These are phyloP conservation scores for Leavenworthia alabamica DNA, from an alignment of 345 rosid genomes.

Conservation along the genomic window DNA sequence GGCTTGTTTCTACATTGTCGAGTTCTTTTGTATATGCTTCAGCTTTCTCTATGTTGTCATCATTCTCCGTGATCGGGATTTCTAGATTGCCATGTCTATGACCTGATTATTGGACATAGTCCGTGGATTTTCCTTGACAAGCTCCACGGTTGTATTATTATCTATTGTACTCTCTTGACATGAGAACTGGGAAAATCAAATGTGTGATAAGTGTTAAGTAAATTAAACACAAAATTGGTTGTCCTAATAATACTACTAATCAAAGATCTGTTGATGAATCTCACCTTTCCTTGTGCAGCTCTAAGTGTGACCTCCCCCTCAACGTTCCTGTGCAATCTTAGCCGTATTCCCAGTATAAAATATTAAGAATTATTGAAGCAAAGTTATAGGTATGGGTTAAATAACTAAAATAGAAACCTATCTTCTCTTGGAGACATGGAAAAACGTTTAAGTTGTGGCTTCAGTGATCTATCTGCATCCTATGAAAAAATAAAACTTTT, in stretches of 20 bases:
- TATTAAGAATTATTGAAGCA: background rate
- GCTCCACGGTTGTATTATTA: slow-evolving; percentile 20
- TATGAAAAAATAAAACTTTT: slow-evolving; percentile 18
- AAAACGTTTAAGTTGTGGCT: slow-evolving; percentile 48
- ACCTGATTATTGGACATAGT: slow-evolving; percentile 29
- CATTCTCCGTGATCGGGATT: slow-evolving; percentile 38
- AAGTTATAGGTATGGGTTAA: background rate
- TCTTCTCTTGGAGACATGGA: slow-evolving; percentile 51
- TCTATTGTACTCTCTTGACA: slow-evolving; percentile 27
- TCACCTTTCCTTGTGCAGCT: slow-evolving; percentile 39
- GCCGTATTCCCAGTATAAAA: background rate
- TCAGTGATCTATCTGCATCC: slow-evolving; percentile 43
- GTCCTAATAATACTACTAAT: background rate
- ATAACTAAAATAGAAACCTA: slow-evolving; percentile 40
- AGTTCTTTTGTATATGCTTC: slow-evolving; percentile 78
- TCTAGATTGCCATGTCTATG: slow-evolving; percentile 36
- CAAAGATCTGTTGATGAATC: background rate
- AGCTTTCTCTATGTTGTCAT: slow-evolving; percentile 57
- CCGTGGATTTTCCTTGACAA: slow-evolving; percentile 24
- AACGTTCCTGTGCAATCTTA: slow-evolving; percentile 19
- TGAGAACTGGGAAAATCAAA: slow-evolving; percentile 36
- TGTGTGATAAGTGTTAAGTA: background rate
- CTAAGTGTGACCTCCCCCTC: slow-evolving; percentile 9
- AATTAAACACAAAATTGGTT: background rate
- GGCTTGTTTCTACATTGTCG: slow-evolving; percentile 46